Conservation (phyloP, 2,329 filamentous ascomycete genomes). For the Exophiala sp. region DNA sequence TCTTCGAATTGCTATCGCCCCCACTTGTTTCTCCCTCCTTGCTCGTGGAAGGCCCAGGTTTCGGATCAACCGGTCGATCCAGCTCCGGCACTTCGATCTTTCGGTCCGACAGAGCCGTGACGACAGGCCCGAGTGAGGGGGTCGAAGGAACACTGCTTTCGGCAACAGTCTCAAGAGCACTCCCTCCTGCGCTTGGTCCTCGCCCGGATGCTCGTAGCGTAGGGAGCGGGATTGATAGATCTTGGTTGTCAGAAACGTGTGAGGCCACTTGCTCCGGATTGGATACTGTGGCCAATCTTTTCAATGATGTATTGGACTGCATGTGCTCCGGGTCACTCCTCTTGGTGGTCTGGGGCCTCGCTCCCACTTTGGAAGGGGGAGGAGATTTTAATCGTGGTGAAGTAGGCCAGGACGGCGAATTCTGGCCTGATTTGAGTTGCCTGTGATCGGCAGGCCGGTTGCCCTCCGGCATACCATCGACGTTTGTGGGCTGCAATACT, state of each 20-base stretch:
- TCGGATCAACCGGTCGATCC: slow-evolving; percentile 39
- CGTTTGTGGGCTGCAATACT: slow-evolving; percentile 54
- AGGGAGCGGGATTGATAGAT: slow-evolving; percentile 37
- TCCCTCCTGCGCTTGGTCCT: slow-evolving; percentile 53
- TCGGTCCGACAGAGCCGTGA: slow-evolving; percentile 35
- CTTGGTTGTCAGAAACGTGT: slow-evolving; percentile 22
- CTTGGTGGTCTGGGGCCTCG: slow-evolving; percentile 33
- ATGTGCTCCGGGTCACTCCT: slow-evolving; percentile 43
- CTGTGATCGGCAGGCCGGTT: slow-evolving; percentile 66
- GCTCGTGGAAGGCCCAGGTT: slow-evolving; percentile 43
- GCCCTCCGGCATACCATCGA: slow-evolving; percentile 58
- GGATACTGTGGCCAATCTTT: slow-evolving; percentile 34
- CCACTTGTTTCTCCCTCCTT: slow-evolving; percentile 37
- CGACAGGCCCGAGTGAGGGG: slow-evolving; percentile 46
- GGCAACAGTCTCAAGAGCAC: slow-evolving; percentile 80
- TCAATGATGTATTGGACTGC: slow-evolving; percentile 48
- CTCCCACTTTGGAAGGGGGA: slow-evolving; percentile 51
- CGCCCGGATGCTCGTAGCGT: slow-evolving; percentile 53
- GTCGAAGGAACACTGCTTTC: slow-evolving; percentile 76
- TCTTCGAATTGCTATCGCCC: slow-evolving; percentile 40
- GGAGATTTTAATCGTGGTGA: slow-evolving; percentile 74
- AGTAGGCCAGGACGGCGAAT: slow-evolving; percentile 64
- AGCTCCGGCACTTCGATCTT: slow-evolving; percentile 34
- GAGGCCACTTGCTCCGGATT: slow-evolving; percentile 20
- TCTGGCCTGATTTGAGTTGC: slow-evolving; percentile 42